Evolutionary conservation across 192 early-diverging fungal species (phyloP).

Genomic region (Podila clonocystis): DNA sequence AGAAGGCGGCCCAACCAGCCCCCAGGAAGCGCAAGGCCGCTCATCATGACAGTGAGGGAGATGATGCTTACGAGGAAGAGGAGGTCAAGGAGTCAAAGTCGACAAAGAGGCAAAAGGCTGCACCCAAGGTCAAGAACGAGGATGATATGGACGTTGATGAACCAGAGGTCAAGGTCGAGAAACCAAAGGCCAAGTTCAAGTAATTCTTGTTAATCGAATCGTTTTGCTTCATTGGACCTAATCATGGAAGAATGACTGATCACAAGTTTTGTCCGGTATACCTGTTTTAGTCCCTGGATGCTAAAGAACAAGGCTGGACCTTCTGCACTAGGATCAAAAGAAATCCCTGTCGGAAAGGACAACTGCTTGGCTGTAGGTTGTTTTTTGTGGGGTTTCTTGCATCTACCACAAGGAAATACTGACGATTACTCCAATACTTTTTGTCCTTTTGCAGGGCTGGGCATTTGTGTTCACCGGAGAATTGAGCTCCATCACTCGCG

Average conservation of each 20-base stretch:
- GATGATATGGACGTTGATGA: constrained; percentile 48
- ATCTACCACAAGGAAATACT: no score
- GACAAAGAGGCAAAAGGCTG: constrained; percentile 17
- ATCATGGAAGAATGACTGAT: no score
- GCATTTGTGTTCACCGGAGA: constrained; percentile 98
- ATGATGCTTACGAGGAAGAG: constrained; percentile 18
- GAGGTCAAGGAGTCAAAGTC: constrained; percentile 15
- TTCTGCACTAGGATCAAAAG: constrained; percentile 68
- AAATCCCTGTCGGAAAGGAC: constrained; percentile 76
- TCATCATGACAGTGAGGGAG: constrained; percentile 13
- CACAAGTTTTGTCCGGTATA: no score
- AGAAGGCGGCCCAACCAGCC: constrained; percentile 7
- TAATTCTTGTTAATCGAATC: not conserved
- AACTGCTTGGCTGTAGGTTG: constrained; percentile 67
- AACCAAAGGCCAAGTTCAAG: constrained; percentile 44
- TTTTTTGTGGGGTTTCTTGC: no score
- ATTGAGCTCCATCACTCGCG: constrained; percentile 76
- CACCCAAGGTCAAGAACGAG: constrained; percentile 12
- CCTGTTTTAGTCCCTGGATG: constrained; percentile 23
- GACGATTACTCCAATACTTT: no score
- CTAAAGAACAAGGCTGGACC: constrained; percentile 62
- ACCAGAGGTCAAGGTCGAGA: constrained; percentile 22
- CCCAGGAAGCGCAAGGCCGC: constrained; percentile 22
- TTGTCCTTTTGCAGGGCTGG: constrained; percentile 53
- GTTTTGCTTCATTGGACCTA: not conserved